A percentile compares a stretch with the other conserved stretches of the same genome.
Evolutionary conservation across 2,329 filamentous ascomycete species (phyloP).

Genomic region (Diplodia sapinea): DNA sequence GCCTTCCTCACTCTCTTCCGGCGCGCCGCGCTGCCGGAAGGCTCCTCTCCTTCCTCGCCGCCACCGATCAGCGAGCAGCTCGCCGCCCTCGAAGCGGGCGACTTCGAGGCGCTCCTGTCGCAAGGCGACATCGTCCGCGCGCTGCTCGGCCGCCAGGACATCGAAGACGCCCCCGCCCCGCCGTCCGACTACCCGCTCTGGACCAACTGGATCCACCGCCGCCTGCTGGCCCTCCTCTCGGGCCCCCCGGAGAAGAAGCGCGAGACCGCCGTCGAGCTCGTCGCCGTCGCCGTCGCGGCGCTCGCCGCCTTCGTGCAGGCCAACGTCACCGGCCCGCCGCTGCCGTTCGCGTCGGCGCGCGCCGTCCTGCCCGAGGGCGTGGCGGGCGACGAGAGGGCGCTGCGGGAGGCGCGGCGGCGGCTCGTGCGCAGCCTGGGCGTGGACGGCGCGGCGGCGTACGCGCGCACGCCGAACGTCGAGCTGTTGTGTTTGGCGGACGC

Average conservation of each 20-base stretch:
- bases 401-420: slow-evolving; percentile 58
- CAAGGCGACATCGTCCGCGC: slow-evolving; percentile 46
- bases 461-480: slow-evolving; percentile 81
- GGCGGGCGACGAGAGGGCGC: slow-evolving; percentile 42
- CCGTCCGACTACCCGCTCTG: slow-evolving; percentile 47
- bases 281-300: slow-evolving; percentile 69
- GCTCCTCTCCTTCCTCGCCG: slow-evolving; percentile 45
- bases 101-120: slow-evolving; percentile 50
- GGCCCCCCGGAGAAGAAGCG: slow-evolving; percentile 19
- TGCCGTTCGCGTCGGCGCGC: slow-evolving; percentile 63
- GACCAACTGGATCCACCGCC: slow-evolving; percentile 48
- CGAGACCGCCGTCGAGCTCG: slow-evolving; percentile 48
- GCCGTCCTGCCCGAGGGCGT: slow-evolving; percentile 58
- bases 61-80: slow-evolving; percentile 46
- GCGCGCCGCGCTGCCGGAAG: slow-evolving; percentile 38
- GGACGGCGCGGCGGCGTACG: slow-evolving; percentile 87
- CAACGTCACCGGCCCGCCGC: slow-evolving; percentile 84
- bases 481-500: slow-evolving; percentile 76
- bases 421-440: slow-evolving; percentile 73
- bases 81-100: slow-evolving; percentile 49
- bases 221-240: not conserved
- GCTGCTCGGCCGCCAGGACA: slow-evolving; percentile 50
- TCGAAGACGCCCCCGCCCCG: slow-evolving; percentile 39
- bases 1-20: slow-evolving; percentile 51
- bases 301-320: slow-evolving; percentile 82